phyloP scores from a whole-genome alignment of 2,329 filamentous ascomycete species.

The Ophiostoma sp. region DNA sequence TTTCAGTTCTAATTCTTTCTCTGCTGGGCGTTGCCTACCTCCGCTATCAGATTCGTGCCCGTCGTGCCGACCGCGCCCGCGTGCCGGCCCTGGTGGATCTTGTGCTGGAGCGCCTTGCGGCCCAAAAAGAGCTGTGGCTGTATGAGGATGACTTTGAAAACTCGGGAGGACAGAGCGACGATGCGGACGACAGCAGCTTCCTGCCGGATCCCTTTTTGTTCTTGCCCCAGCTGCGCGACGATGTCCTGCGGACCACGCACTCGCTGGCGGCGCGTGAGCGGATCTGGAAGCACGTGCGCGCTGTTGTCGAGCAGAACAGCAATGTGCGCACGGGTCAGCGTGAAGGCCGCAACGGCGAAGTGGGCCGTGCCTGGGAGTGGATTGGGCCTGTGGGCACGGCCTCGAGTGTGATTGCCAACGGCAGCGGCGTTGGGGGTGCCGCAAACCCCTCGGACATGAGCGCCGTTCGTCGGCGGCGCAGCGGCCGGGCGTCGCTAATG shows the following conservation, averaged over 20 bases:
- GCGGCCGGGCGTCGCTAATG: slow-evolving; percentile 52
- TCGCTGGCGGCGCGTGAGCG: slow-evolving; percentile 72
- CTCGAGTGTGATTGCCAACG: slow-evolving; percentile 29
- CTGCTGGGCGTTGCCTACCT: slow-evolving; percentile 60
- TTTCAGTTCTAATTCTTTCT: slow-evolving; percentile 64
- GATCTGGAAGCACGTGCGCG: slow-evolving; percentile 80
- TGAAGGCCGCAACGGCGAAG: slow-evolving; percentile 64
- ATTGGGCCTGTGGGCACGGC: slow-evolving; percentile 59
- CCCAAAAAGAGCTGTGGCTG: slow-evolving; percentile 74
- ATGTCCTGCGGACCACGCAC: slow-evolving; percentile 82
- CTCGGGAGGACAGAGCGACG: not conserved
- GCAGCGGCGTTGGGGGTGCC: slow-evolving; percentile 30
- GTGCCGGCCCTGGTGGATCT: slow-evolving; percentile 81
- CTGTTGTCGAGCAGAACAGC: slow-evolving; percentile 87
- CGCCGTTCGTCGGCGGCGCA: slow-evolving; percentile 48
- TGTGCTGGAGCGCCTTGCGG: slow-evolving; percentile 80
- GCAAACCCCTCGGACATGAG: slow-evolving; percentile 19
- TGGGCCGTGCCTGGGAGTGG: slow-evolving; percentile 69
- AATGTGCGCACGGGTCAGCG: slow-evolving; percentile 80
- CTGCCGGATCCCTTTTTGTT: slow-evolving; percentile 72
- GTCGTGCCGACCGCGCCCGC: slow-evolving; percentile 65
- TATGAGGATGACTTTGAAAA: slow-evolving; percentile 46
- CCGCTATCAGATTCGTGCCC: slow-evolving; percentile 62
- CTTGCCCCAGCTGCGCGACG: slow-evolving; percentile 85
- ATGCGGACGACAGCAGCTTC: slow-evolving; percentile 59